Conservation (phyloP, 371 early-diverging fungal species). For the Actinomucor elegans region DNA sequence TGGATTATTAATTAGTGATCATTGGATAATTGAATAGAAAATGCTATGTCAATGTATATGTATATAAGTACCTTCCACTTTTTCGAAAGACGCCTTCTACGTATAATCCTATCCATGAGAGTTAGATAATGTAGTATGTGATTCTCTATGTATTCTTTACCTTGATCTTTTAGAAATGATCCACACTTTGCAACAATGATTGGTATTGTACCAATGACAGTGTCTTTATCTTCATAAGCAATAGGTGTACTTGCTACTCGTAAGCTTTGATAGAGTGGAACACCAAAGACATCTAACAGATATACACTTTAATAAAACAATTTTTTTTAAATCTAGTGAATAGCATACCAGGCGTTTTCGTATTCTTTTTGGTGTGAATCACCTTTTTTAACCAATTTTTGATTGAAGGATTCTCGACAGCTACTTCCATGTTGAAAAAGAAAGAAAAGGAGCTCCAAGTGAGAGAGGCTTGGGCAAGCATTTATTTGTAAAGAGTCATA, state of each 20-base stretch:
- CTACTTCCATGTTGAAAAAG: neutral
- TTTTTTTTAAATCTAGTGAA: too few relatives aligned
- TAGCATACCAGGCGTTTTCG: conserved; percentile 4
- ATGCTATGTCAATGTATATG: too few relatives aligned
- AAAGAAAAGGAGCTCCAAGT: neutral
- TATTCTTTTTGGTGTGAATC: neutral
- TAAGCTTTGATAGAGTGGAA: conserved; percentile 21
- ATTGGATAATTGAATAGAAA: too few relatives aligned
- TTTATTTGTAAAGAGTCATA: neutral
- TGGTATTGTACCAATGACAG: conserved; percentile 37
- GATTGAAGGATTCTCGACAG: conserved; percentile 1
- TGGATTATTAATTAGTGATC: neutral
- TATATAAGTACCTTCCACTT: conserved; percentile 23
- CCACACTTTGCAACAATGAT: conserved; percentile 54
- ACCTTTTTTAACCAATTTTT: conserved; percentile 8
- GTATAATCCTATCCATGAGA: conserved; percentile 19
- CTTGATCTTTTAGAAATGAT: conserved; percentile 46
- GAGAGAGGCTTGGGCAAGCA: too few relatives aligned
- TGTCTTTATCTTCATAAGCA: conserved; percentile 20
- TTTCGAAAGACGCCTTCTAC: conserved; percentile 35
- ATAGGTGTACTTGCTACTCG: conserved; percentile 20
- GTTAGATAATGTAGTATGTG: neutral
- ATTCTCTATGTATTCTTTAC: conserved; percentile 14
- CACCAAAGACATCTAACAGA: conserved; percentile 27
- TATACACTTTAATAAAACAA: too few relatives aligned